phyloP scores from a whole-genome alignment of 495 filamentous ascomycete species.

The Schizothecium vesticola region DNA sequence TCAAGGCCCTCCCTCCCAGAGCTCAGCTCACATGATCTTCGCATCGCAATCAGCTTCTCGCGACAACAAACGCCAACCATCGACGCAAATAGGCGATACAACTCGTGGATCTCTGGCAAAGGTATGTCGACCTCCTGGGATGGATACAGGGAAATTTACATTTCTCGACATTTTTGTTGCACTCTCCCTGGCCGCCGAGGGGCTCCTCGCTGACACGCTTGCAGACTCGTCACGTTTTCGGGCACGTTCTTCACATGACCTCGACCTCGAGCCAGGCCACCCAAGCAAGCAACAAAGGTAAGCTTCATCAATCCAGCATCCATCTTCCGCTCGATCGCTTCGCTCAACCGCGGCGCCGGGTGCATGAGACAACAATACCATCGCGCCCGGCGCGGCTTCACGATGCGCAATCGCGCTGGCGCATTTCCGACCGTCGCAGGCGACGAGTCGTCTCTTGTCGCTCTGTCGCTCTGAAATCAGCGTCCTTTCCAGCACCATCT shows the following conservation, averaged over 20 bases:
- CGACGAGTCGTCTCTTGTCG: neutral
- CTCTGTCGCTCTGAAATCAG: neutral
- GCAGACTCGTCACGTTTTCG: slow-evolving; percentile 33
- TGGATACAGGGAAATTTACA: neutral
- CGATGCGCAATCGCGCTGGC: neutral
- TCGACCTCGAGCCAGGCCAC: slow-evolving; percentile 27
- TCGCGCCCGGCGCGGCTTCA: neutral
- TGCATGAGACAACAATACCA: neutral
- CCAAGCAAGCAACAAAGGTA: slow-evolving; percentile 23
- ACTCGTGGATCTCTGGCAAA: slow-evolving; percentile 1
- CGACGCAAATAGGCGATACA: slow-evolving; percentile 2
- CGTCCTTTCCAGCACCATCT: neutral
- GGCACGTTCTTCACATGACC: slow-evolving; percentile 38
- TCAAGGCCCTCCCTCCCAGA: slow-evolving; percentile 16
- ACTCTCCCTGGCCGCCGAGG: slow-evolving; percentile 4
- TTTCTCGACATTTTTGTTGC: slow-evolving; percentile 8
- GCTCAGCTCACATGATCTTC: slow-evolving; percentile 33
- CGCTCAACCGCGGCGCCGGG: neutral
- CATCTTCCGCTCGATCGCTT: neutral
- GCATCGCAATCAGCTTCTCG: slow-evolving; percentile 23
- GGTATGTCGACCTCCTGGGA: slow-evolving; percentile 17
- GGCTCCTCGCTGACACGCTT: slow-evolving; percentile 18
- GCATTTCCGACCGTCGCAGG: neutral
- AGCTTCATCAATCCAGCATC: slow-evolving; percentile 5
- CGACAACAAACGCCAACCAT: slow-evolving; percentile 10